Evolutionary conservation across 768 basidiomycete genomes (phyloP), one percentile per base, ranked within the genome.

Genomic region (Cyclocybe cylindracea): DNA sequence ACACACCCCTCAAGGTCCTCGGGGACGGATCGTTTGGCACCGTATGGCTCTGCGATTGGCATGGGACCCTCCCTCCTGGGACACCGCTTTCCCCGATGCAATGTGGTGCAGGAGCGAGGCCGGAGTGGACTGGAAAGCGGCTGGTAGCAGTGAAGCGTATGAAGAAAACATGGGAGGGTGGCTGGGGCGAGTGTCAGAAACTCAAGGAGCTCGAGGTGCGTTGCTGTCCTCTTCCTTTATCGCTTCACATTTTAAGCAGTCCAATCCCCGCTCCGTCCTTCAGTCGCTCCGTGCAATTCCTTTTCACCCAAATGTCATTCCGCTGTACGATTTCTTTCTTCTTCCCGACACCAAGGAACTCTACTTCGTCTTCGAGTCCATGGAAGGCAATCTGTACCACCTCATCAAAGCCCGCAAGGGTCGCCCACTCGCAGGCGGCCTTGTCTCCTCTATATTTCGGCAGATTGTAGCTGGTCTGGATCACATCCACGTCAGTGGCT

Each of bases 331-430:
- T 72, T 95, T 93, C 65, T 99, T 98, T 77, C 90, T 99, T 60
- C 85, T 94, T n/a, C 97, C 97, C 4, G 83, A 86, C 60, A 83
- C 92, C 54, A 93, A 92, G 70, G 95, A 99, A 71, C 91, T 99
- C 61, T 97, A 98, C 71, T 98, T 98, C 65, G 96, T 98, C 42
- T 99, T 99, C 71, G 97, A 99, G 73, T 95, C 94, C 64, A 98
- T 99, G 97, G 97, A 99, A 71, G 97, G 97, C 64, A 98, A 99
- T 72, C 84, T 99, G 43, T 99, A 96, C 73, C 97, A 99, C 69
- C 90, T 99, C 75, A 96, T 98, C 72, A 98, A 96, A 75, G 85
- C 94, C 42, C 87, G 97, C 55, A 93, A 92, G 72, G 94, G 95
- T 53, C 86, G 95, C 55, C 85, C 94, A 5, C 85, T 99, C 54